phyloP scores from a whole-genome alignment of 2,329 filamentous ascomycete species.

The Diaporthe amygdali region DNA sequence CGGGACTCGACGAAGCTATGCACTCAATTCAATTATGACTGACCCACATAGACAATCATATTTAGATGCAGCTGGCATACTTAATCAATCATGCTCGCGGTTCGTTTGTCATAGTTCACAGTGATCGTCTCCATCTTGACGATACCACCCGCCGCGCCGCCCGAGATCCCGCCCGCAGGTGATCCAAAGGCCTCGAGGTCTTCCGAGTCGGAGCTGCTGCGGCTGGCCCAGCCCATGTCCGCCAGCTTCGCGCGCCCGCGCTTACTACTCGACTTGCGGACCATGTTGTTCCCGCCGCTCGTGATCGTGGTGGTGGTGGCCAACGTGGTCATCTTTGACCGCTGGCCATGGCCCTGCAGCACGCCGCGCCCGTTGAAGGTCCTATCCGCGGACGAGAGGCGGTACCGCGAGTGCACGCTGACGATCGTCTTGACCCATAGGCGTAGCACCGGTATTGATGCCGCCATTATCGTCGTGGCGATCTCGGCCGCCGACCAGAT shows the following conservation, averaged over 20 bases:
- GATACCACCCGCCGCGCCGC: background rate
- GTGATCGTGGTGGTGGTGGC: background rate
- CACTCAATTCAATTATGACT: too few species aligned
- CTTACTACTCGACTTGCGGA: constrained; percentile 6
- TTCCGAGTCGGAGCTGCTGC: constrained; percentile 10
- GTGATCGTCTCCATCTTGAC: constrained; percentile 16
- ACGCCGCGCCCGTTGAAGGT: constrained; percentile 9
- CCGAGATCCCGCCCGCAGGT: background rate
- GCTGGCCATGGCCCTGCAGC: background rate
- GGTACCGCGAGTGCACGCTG: background rate
- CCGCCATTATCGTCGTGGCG: constrained; percentile 35
- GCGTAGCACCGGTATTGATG: constrained; percentile 38
- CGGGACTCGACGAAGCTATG: too few species aligned
- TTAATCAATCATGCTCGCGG: background rate
- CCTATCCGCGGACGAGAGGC: background rate
- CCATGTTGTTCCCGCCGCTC: constrained; percentile 4
- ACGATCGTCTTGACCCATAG: constrained; percentile 24
- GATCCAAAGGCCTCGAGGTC: background rate
- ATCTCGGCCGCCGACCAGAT: constrained; percentile 33
- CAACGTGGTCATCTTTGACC: background rate
- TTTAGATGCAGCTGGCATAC: background rate
- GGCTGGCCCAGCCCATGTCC: constrained; percentile 2
- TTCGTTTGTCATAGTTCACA: constrained; percentile 3
- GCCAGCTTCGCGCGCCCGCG: constrained; percentile 2
- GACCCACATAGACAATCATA: too few species aligned